phyloP scores from a whole-genome alignment of 768 basidiomycete genomes.

The Royoungia palumana region DNA sequence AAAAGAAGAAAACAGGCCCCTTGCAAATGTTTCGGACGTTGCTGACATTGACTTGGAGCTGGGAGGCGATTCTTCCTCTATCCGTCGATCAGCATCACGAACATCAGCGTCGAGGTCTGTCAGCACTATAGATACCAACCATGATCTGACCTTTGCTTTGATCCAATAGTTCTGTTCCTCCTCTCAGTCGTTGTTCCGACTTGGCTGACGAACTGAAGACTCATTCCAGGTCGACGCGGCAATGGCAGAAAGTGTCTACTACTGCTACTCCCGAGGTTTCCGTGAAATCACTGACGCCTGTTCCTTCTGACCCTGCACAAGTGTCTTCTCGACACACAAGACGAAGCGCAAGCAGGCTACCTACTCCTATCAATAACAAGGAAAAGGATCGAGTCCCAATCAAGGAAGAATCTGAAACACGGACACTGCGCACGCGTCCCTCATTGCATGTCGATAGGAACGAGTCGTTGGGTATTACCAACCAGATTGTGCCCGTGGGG shows the following conservation, averaged over 20 bases:
- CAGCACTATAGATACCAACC: constrained; percentile 1
- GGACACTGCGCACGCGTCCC: constrained; percentile 50
- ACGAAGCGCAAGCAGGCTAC: constrained; percentile 30
- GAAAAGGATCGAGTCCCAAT: constrained; percentile 41
- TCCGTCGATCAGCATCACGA: constrained; percentile 21
- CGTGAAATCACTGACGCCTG: constrained; percentile 39
- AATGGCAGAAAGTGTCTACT: constrained; percentile 47
- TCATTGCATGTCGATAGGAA: constrained; percentile 32
- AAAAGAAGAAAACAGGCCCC: constrained; percentile 45
- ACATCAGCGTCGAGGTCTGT: constrained; percentile 29
- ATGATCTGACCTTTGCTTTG: constrained; percentile 9
- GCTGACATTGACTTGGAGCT: constrained; percentile 55
- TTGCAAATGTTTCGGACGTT: constrained; percentile 46
- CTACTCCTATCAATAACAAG: constrained; percentile 30
- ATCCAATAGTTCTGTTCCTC: constrained; percentile 23
- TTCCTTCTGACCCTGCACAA: constrained; percentile 23
- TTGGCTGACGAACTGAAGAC: constrained; percentile 22
- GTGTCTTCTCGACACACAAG: constrained; percentile 29
- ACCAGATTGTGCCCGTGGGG: constrained; percentile 48
- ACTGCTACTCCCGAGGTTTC: constrained; percentile 46
- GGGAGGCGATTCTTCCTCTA: constrained; percentile 22
- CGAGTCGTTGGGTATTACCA: constrained; percentile 39
- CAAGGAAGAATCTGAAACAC: constrained; percentile 49
- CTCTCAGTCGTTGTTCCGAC: constrained; percentile 30
- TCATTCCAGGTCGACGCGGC: constrained; percentile 54